A percentile compares a stretch with the other conserved stretches of the same genome.
Conservation (phyloP, 768 basidiomycete genomes). For the Pisolithus albus region DNA sequence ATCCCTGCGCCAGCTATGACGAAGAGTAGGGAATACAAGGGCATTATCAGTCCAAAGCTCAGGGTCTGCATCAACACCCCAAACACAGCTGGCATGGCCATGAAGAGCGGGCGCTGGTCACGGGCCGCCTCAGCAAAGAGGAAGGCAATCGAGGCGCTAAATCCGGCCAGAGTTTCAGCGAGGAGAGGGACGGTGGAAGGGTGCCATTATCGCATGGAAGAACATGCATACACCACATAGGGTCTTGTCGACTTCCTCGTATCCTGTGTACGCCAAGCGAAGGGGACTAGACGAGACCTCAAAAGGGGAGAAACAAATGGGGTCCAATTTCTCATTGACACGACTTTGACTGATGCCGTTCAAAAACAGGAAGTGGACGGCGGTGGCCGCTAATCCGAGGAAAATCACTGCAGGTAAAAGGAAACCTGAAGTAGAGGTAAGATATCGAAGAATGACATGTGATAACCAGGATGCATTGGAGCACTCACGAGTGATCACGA, state of each 20-base stretch:
- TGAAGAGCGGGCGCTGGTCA: constrained; percentile 24
- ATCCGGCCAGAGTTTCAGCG: constrained; percentile 7
- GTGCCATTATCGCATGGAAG: constrained; percentile 32
- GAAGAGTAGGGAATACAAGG: constrained; percentile 44
- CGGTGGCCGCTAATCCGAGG: constrained; percentile 8
- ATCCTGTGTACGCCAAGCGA: constrained; percentile 35
- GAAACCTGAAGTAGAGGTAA: constrained; percentile 5
- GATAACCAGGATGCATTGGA: neutral
- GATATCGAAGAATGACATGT: too few relatives aligned
- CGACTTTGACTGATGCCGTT: constrained; percentile 9
- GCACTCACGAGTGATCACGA: constrained; percentile 1
- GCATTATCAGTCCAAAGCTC: constrained; percentile 38
- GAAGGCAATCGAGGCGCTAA: constrained; percentile 26
- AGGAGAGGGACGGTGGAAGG: constrained; percentile 13
- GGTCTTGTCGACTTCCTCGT: constrained; percentile 27
- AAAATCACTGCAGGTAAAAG: constrained; percentile 17
- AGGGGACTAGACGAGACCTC: constrained; percentile 19
- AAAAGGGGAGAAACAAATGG: constrained; percentile 27
- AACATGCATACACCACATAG: constrained; percentile 42
- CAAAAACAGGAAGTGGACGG: constrained; percentile 9
- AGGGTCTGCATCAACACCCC: constrained; percentile 36
- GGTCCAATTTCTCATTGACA: constrained; percentile 14
- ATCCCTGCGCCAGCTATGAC: constrained; percentile 32
- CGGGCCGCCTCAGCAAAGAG: constrained; percentile 42
- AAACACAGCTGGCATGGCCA: constrained; percentile 38